phyloP scores from a whole-genome alignment of 169 alveolate genomes.

The Babesia sp. region DNA sequence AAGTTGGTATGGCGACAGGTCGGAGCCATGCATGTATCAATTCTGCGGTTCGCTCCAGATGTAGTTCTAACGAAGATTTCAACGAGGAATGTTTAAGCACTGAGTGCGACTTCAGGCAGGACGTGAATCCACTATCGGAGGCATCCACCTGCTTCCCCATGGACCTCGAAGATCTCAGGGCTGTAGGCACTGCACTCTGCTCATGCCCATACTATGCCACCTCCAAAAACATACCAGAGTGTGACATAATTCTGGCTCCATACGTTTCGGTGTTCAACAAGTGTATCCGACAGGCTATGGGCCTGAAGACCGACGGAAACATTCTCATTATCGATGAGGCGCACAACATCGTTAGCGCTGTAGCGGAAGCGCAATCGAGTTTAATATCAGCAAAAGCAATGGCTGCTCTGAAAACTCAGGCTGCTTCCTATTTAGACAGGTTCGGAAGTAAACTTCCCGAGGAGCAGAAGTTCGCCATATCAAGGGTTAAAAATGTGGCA shows the following conservation, averaged over 20 bases:
- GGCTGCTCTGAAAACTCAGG: constrained; percentile 14
- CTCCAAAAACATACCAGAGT: constrained; percentile 69
- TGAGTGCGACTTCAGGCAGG: constrained; percentile 73
- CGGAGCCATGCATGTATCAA: constrained; percentile 87
- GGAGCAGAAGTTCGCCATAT: background rate
- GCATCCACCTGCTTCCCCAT: constrained; percentile 74
- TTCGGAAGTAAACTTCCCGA: background rate
- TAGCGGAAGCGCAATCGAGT: constrained; percentile 50
- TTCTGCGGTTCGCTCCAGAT: constrained; percentile 59
- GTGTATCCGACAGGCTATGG: constrained; percentile 76
- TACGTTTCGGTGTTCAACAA: constrained; percentile 86
- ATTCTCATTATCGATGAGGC: constrained; percentile 93
- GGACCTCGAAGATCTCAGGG: constrained; percentile 84
- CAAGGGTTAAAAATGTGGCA: constrained; percentile 1
- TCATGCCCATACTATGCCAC: constrained; percentile 90
- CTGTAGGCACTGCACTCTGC: constrained; percentile 50
- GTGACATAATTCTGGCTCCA: constrained; percentile 88
- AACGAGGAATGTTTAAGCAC: constrained; percentile 77
- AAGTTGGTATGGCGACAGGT: constrained; percentile 76
- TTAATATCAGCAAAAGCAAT: constrained; percentile 19
- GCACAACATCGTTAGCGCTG: constrained; percentile 85
- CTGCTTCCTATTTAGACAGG: constrained; percentile 23
- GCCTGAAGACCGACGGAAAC: constrained; percentile 77
- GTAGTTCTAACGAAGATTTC: constrained; percentile 70
- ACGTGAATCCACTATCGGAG: constrained; percentile 64